These are phyloP conservation scores for Pterocarpus macrocarpus DNA, from an alignment of 306 rosid species.

Conservation along the genomic window DNA sequence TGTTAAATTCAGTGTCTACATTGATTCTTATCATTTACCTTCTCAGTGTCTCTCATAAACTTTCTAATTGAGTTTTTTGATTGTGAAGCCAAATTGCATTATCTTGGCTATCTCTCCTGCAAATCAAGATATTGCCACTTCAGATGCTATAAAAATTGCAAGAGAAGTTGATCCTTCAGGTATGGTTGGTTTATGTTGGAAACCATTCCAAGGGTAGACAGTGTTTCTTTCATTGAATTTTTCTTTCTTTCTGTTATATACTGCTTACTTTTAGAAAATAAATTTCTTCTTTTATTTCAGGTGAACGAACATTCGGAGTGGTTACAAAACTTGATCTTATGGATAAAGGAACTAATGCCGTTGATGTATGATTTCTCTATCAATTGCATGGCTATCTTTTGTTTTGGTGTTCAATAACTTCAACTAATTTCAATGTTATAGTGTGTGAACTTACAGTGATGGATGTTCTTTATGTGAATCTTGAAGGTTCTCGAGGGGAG, in stretches of 20 bases:
- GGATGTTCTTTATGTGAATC: conserved; percentile 49
- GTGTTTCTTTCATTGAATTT: conserved; percentile 23
- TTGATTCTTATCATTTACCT: conserved; percentile 2
- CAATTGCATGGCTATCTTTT: conserved; percentile 37
- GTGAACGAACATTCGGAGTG: conserved; percentile 99
- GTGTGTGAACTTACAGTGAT: conserved; percentile 37
- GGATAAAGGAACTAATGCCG: conserved; percentile 98
- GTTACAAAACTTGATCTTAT: conserved; percentile 94
- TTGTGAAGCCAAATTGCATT: conserved; percentile 92
- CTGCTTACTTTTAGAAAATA: neutral
- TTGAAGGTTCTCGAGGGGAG: conserved; percentile 95
- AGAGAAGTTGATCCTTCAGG: conserved; percentile 98
- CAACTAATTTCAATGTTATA: conserved; percentile 29
- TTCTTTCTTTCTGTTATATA: conserved; percentile 24
- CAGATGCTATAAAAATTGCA: conserved; percentile 97
- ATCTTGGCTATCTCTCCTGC: conserved; percentile 99
- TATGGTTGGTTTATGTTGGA: conserved; percentile 49
- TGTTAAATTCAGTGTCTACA: conserved; percentile 8
- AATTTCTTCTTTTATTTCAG: conserved; percentile 52
- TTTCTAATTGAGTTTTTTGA: conserved; percentile 54
- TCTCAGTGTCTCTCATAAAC: conserved; percentile 9
- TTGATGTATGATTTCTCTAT: conserved; percentile 74
- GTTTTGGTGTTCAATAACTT: conserved; percentile 36
- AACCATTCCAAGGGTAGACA: conserved; percentile 38
- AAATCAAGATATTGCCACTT: conserved; percentile 99